These are phyloP conservation scores for Phylloporus rhodoxanthus DNA, from an alignment of 768 basidiomycete species.

Conservation along the genomic window DNA sequence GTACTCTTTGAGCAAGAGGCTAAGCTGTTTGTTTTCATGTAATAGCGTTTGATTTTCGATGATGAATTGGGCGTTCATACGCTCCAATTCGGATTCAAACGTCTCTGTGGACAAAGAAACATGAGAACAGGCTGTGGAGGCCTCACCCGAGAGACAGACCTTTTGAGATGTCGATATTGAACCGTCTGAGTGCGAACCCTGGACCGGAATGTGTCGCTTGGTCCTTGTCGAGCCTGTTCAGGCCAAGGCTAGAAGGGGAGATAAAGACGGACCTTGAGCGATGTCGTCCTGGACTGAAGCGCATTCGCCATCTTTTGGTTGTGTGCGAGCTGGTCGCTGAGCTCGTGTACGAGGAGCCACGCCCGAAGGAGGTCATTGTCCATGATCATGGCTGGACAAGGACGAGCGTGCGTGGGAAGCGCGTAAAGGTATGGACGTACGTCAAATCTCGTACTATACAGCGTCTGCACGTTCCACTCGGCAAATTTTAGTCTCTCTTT, in stretches of 20 bases:
- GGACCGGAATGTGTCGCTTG: conserved; percentile 67
- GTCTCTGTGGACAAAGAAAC: conserved; percentile 49
- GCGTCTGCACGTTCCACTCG: conserved; percentile 26
- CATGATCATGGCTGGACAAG: conserved; percentile 36
- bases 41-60: conserved; percentile 90
- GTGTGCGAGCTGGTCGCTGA: conserved; percentile 74
- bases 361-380: conserved; percentile 68
- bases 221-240: conserved; percentile 39
- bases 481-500: conserved; percentile 22
- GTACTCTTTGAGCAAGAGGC: conserved; percentile 85
- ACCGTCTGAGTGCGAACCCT: conserved; percentile 75
- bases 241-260: conserved; percentile 6
- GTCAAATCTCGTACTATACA: not conserved
- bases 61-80: conserved; percentile 80
- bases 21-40: conserved; percentile 94
- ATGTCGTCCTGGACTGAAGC: conserved; percentile 61
- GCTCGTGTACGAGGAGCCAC: conserved; percentile 76
- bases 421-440: not conserved
- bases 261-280: conserved; percentile 59
- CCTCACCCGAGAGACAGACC: conserved; percentile 40
- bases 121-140: conserved; percentile 9
- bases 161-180: conserved; percentile 83
- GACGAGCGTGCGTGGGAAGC: not conserved
- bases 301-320: conserved; percentile 71
- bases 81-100: conserved; percentile 90